These are phyloP conservation scores for Ligustrum vulgare DNA, from an alignment of 257 asterid species.

Conservation along the genomic window DNA sequence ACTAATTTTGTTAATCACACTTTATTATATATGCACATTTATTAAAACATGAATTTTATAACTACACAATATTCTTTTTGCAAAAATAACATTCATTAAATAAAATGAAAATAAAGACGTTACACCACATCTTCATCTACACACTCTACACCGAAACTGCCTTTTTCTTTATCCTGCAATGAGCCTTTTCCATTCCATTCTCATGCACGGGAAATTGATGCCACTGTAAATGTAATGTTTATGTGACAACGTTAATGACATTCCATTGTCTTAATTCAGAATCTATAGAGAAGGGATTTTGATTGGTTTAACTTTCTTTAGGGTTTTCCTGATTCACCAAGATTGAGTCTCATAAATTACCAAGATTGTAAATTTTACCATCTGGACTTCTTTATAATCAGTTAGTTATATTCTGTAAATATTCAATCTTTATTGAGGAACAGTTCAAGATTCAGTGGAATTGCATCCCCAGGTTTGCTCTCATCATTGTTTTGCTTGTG, in stretches of 20 bases:
- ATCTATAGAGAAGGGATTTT: slow-evolving; percentile 32
- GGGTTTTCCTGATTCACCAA: slow-evolving; percentile 40
- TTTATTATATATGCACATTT: no score
- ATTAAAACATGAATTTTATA: no score
- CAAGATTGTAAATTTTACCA: slow-evolving; percentile 19
- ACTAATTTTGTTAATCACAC: no score
- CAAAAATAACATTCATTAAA: no score
- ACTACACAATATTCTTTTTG: no score
- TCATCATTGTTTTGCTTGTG: background rate
- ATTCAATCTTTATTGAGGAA: slow-evolving; percentile 24
- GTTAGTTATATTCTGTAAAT: slow-evolving; percentile 22
- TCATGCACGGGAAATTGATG: background rate
- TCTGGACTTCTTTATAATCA: slow-evolving; percentile 21
- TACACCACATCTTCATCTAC: no score
- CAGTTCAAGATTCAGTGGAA: slow-evolving; percentile 29
- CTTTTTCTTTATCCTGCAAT: no score
- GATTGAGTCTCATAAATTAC: slow-evolving; percentile 9
- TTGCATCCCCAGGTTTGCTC: slow-evolving; percentile 40
- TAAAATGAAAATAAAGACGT: no score
- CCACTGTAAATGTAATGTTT: slow-evolving; percentile 1
- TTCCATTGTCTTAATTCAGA: slow-evolving; percentile 13
- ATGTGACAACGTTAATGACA: background rate
- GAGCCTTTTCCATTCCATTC: no score
- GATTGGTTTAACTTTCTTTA: slow-evolving; percentile 51
- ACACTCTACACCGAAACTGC: no score